Conservation (phyloP, 371 early-diverging fungal species). For the Mortierella sp. region DNA sequence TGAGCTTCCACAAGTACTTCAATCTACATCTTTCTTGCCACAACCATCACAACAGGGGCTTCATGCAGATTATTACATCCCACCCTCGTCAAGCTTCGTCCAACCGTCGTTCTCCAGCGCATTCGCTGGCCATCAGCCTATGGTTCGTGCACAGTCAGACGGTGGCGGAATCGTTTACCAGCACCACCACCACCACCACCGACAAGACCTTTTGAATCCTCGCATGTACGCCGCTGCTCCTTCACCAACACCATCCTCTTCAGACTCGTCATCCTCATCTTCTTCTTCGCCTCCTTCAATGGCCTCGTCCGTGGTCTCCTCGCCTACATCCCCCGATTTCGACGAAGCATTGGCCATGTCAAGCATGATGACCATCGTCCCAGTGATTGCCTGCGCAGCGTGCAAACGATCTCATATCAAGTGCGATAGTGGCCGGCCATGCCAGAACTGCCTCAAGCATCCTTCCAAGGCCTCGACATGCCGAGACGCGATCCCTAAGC, state of each 20-base stretch:
- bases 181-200: not conserved
- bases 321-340: slow-evolving; percentile 25
- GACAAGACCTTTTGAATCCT: not conserved
- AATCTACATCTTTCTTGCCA: not conserved
- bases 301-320: slow-evolving; percentile 18
- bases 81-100: not conserved
- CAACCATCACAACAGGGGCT: not conserved
- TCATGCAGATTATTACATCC: not conserved
- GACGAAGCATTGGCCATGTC: slow-evolving; percentile 18
- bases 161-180: not conserved
- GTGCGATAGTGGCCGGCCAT: slow-evolving; percentile 49
- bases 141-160: not conserved
- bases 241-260: slow-evolving; percentile 16
- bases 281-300: slow-evolving; percentile 29
- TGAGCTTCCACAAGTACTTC: not conserved
- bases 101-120: not conserved
- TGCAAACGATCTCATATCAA: slow-evolving; percentile 54
- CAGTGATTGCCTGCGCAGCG: slow-evolving; percentile 43
- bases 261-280: slow-evolving; percentile 18
- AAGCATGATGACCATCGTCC: not conserved
- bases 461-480: slow-evolving; percentile 47
- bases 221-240: slow-evolving; percentile 1
- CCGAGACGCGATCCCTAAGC: slow-evolving; percentile 51
- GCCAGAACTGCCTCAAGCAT: slow-evolving; percentile 48
- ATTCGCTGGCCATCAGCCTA: not conserved